A percentile compares a stretch with the other conserved stretches of the same genome.
These are phyloP conservation scores for Hericium rajendrae DNA, from an alignment of 768 basidiomycete genomes.

Conservation along the genomic window DNA sequence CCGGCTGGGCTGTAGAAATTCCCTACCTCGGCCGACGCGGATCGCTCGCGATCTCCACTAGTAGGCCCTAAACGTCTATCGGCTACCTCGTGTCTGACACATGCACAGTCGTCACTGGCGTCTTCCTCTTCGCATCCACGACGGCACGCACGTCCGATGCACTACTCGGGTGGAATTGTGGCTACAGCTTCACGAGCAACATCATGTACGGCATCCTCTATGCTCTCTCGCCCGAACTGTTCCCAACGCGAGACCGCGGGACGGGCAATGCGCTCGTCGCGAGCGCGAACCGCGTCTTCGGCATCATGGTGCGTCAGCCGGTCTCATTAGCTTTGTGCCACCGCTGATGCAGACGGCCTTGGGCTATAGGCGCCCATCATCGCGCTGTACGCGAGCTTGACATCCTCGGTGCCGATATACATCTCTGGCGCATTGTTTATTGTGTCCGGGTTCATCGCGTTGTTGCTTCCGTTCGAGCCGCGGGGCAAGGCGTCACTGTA, in stretches of 20 bases:
- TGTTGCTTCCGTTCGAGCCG: conserved; percentile 48
- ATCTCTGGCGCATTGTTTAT: conserved; percentile 45
- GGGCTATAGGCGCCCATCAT: conserved; percentile 35
- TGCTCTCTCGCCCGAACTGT: conserved; percentile 38
- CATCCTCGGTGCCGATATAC: conserved; percentile 44
- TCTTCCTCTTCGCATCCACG: conserved; percentile 49
- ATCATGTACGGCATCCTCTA: conserved; percentile 43
- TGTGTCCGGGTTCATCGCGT: conserved; percentile 34
- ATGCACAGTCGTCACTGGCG: conserved; percentile 37
- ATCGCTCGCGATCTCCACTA: conserved; percentile 40
- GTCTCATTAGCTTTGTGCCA: too few species aligned
- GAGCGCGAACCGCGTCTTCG: conserved; percentile 45
- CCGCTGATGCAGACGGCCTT: not conserved
- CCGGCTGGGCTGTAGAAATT: conserved; percentile 44
- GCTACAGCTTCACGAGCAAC: conserved; percentile 46
- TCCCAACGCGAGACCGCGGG: conserved; percentile 44
- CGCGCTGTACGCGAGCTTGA: conserved; percentile 37
- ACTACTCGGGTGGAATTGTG: conserved; percentile 51
- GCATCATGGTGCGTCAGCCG: conserved; percentile 38
- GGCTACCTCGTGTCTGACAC: not conserved
- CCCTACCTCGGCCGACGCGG: conserved; percentile 43
- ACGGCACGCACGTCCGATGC: conserved; percentile 43
- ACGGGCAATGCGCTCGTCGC: conserved; percentile 48
- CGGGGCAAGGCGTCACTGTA: conserved; percentile 44
- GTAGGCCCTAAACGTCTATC: conserved; percentile 16